Conservation (phyloP, 495 filamentous ascomycete genomes). For the Cetradonia linearis region DNA sequence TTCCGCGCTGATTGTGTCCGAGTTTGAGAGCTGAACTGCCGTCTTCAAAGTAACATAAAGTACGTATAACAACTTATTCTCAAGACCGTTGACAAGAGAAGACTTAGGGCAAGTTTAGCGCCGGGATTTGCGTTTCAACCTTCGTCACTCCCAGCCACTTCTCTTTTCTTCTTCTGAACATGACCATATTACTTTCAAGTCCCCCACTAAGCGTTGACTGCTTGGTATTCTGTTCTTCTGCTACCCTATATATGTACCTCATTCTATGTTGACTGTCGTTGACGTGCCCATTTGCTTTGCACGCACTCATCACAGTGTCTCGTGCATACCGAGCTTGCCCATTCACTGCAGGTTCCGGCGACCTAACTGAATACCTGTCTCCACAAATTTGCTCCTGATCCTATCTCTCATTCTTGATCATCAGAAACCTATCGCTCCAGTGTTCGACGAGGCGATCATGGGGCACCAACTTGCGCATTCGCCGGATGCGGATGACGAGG, state of each 20-base stretch:
- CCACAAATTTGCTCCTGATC: background rate
- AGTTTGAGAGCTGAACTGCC: too few species aligned
- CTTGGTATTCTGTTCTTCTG: background rate
- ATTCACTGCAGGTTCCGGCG: background rate
- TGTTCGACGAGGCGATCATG: conserved; percentile 4
- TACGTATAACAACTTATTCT: background rate
- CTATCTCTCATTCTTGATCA: background rate
- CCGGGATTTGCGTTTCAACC: background rate
- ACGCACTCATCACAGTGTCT: background rate
- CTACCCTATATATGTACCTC: background rate
- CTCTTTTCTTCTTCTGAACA: background rate
- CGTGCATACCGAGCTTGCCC: background rate
- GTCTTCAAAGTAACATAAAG: background rate
- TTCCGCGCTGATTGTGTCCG: too few species aligned
- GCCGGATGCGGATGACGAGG: conserved; percentile 19
- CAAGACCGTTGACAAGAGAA: conserved; percentile 1
- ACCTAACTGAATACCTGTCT: background rate
- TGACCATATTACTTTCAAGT: background rate
- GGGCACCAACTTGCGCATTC: conserved; percentile 13
- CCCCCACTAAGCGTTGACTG: background rate
- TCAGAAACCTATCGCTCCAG: background rate
- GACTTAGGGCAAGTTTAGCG: background rate
- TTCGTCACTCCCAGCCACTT: conserved; percentile 11
- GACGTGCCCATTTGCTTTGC: background rate
- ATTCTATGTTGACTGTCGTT: background rate